phyloP scores from a whole-genome alignment of 164 flowering plant genomes.

The Berberis vulgaris region DNA sequence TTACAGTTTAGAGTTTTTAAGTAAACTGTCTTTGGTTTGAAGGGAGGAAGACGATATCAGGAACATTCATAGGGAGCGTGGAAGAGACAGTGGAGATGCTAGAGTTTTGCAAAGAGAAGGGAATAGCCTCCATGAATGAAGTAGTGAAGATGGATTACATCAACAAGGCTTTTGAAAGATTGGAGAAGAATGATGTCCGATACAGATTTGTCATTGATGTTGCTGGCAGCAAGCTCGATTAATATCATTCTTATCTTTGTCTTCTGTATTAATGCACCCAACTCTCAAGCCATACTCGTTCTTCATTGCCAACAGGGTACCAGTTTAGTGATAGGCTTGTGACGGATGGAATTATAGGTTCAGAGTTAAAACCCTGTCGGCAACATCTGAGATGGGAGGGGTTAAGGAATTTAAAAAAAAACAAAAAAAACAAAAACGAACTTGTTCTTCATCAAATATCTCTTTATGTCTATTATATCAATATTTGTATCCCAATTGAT shows the following conservation, averaged over 20 bases:
- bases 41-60: conserved; percentile 75
- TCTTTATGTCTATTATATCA: too few species aligned
- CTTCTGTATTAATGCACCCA: background rate
- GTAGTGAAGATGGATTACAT: conserved; percentile 66
- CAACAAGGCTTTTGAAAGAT: conserved; percentile 64
- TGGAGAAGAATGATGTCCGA: conserved; percentile 80
- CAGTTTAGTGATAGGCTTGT: too few species aligned
- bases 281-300: background rate
- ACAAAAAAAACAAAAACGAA: too few species aligned
- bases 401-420: too few species aligned
- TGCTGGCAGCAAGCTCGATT: conserved; percentile 65
- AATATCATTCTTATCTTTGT: background rate
- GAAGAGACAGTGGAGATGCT: conserved; percentile 74
- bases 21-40: background rate
- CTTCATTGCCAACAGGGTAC: too few species aligned
- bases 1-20: background rate
- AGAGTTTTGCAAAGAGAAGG: conserved; percentile 64
- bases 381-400: too few species aligned
- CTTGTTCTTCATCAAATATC: too few species aligned
- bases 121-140: conserved; percentile 48
- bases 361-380: too few species aligned
- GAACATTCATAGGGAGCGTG: conserved; percentile 84
- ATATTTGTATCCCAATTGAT: too few species aligned
- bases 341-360: too few species aligned
- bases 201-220: conserved; percentile 82